Base-by-base conservation (phyloP, 345 rosid genomes). In the Eucalyptus regnans region DNA sequence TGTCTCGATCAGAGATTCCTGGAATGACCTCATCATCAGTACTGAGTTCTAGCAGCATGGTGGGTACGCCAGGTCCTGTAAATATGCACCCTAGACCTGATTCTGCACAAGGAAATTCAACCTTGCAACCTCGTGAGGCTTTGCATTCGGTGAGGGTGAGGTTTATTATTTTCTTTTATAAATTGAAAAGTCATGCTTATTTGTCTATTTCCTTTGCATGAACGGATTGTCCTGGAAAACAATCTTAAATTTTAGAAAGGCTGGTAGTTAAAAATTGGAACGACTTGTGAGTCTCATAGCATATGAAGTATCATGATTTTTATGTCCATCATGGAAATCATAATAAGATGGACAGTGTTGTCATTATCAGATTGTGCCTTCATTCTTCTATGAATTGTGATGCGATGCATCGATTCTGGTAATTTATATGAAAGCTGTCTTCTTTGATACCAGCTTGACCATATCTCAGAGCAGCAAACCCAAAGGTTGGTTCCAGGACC, bases 61-160 rank as follows among this genome's bases (percentile, higher is more conserved):
- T 88, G 87, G 98, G 98, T 90, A 92, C 94, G 92, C 93, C 96
- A 91, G 93, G 90, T 90, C 90, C 96, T 91, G 95, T 91, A 58
- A 93, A 86, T 91, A 90, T 95, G 92, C 96, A 96, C 90, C 87
- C 97, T 87, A 96, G 95, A 88, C 87, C 93, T 88, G 93, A 92
- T 89, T 91, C 96, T 90, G 92, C 94, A 90, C 96, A 93, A 92
- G 98, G 96, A 90, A 95, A 94, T 89, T 90, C 98, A 27, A 93
- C 94, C 94, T 51, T 93, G 94, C 96, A 98, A 91, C 94, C 99
- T 86, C 96, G 94, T 76, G 99, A 97, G 87, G 86, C 94, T 86
- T 87, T 96, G 95, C 98, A 95, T 88, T 88, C 92, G 92, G 93
- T 94, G 93, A 94, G 95, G 93, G 99, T 97, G 91, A 91, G 95